Percentiles rank a stretch among this genome's conserved stretches.
Evolutionary conservation across 2,329 filamentous ascomycete species (phyloP).

Genomic region (Beauveria caledonica): DNA sequence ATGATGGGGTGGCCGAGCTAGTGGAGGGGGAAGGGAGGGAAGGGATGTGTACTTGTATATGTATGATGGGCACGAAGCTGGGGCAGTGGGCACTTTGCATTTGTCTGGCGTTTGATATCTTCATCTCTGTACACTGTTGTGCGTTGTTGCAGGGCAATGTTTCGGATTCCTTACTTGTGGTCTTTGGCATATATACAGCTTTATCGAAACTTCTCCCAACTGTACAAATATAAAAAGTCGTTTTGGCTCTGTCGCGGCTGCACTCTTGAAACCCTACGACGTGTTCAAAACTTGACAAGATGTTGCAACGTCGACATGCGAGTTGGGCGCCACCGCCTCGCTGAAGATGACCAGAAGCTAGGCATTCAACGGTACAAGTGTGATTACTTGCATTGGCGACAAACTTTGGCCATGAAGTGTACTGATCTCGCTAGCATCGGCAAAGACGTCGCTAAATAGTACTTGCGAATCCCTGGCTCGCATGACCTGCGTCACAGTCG

Average conservation of each 20-base stretch:
- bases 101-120: slow-evolving; percentile 11
- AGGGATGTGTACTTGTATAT: slow-evolving; percentile 1
- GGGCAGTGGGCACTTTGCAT: slow-evolving; percentile 4
- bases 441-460: background rate
- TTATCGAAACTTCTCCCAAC: slow-evolving; percentile 1
- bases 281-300: background rate
- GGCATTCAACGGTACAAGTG: background rate
- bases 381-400: background rate
- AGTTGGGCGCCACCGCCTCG: background rate
- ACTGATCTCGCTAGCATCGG: background rate
- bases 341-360: background rate
- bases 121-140: background rate
- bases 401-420: background rate
- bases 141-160: background rate
- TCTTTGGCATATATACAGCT: slow-evolving; percentile 1
- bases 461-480: background rate
- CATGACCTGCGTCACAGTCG: background rate
- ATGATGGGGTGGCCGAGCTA: background rate
- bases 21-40: background rate
- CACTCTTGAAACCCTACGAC: background rate
- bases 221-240: background rate
- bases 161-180: background rate
- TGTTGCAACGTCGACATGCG: background rate
- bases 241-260: background rate
- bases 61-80: slow-evolving; percentile 7